Evolutionary conservation across 257 asterid genomes (phyloP).

Genomic region (Solanum chiquidenum): DNA sequence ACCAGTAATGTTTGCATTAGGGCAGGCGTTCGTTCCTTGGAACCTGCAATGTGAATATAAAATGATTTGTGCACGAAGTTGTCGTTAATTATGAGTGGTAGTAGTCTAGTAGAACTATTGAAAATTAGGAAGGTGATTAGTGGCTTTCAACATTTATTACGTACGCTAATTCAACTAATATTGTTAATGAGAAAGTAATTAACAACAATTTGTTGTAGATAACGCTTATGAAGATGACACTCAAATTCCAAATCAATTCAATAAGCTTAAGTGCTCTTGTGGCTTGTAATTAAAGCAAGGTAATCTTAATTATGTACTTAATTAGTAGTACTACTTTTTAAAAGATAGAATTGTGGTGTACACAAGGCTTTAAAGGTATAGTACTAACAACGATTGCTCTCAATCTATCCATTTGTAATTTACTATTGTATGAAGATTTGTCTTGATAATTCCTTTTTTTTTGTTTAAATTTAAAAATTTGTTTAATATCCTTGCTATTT

Average conservation of each 20-base stretch:
- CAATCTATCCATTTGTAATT: not conserved
- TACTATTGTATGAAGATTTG: not conserved
- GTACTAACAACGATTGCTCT: not conserved
- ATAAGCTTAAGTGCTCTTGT: not conserved
- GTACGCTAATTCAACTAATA: not conserved
- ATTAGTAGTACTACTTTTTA: not conserved
- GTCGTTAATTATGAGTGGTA: not conserved
- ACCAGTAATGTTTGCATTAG: not conserved
- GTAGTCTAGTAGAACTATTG: not conserved
- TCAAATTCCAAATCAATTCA: not conserved
- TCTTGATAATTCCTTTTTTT: not conserved
- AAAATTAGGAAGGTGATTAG: not conserved
- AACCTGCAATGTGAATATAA: too few species aligned
- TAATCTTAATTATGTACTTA: not conserved
- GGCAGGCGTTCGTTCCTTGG: fast-evolving
- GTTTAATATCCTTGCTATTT: not conserved
- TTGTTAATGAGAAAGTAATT: not conserved
- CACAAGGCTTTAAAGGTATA: not conserved
- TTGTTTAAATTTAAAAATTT: not conserved
- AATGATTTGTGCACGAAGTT: not conserved
- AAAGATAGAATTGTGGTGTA: not conserved
- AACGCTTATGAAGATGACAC: not conserved
- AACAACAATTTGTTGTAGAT: not conserved
- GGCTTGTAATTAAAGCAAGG: not conserved
- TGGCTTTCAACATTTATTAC: not conserved